Evolutionary conservation across 352 stramenopile genomes (phyloP), one percentile per base, ranked within the genome.

Genomic region (Pythium apleroticum): DNA sequence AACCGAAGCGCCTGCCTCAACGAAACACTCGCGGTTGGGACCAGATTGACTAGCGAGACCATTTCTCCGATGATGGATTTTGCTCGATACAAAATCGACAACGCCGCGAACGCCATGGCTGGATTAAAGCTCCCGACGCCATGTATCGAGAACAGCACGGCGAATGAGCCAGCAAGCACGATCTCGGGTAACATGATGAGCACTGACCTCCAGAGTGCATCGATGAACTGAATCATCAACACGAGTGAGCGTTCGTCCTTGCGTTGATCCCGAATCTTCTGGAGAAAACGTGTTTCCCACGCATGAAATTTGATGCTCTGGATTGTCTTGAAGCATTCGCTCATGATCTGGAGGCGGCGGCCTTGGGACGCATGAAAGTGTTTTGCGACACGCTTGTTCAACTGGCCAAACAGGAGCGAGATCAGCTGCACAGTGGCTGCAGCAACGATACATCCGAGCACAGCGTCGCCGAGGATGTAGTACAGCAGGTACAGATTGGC

Each of bases 311-410:
- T 67, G 33, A 67, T 67, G 24, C 25, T 67, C 52, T 61, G 52
- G 0, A 67, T 67, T 33, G 60, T 67, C 35, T 50, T 67, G 53
- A 67, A 58, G 25, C 52, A 67, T 41, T 67, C 60, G 60, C 35
- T 52, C 39, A 61, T 57, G 19, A 67, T 35, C n/a, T 57, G 60
- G 17, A 67, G 45, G 3, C 60, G 60, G 2, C 22, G 30, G 15
- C 17, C 60, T 52, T 57, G 30, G 25, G 24, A 31, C 41, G 55
- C 56, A 28, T 55, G 52, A 28, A 56, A 24, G 4, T 46, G 24
- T 9, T 52, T 54, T 0, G 45, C 60, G n/a, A 58, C 46, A 3
- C 22, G 30, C 19, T 57, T 67, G 35, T 49, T 50, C n/a, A 53
- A 17, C 4, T 30, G 4, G 11, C 25, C 24, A n/a, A 57, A 58